phyloP scores from a whole-genome alignment of 2,329 filamentous ascomycete genomes.

The Fusarium hostae region DNA sequence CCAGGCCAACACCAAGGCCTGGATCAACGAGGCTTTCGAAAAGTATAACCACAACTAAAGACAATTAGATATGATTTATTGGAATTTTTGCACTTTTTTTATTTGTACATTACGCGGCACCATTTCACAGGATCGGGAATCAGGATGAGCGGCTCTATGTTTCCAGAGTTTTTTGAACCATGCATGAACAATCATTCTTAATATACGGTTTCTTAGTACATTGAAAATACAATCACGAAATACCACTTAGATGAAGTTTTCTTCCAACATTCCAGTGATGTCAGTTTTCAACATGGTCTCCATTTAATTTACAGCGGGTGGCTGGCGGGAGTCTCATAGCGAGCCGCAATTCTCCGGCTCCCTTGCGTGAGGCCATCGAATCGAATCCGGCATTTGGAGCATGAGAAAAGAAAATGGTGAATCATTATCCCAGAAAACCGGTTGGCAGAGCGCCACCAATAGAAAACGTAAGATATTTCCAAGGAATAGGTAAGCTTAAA shows the following conservation, averaged over 20 bases:
- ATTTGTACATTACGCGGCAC: constrained; percentile 26
- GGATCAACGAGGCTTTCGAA: constrained; percentile 32
- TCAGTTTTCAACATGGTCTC: not conserved
- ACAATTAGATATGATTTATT: constrained; percentile 25
- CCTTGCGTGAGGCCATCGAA: constrained; percentile 3
- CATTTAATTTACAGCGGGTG: constrained; percentile 6
- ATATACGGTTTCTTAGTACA: constrained; percentile 30
- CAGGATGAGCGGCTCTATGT: constrained; percentile 37
- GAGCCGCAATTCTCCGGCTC: constrained; percentile 7
- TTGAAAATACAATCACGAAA: constrained; percentile 18
- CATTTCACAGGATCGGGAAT: constrained; percentile 38
- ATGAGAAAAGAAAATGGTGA: not conserved
- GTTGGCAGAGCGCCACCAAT: not conserved
- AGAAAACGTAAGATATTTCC: not conserved
- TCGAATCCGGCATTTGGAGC: not conserved
- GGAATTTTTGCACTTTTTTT: constrained; percentile 17
- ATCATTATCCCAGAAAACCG: not conserved
- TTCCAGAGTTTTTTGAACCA: constrained; percentile 24
- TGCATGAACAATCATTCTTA: constrained; percentile 34
- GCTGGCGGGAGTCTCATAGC: constrained; percentile 22
- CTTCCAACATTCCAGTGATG: constrained; percentile 21
- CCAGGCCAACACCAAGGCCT: constrained; percentile 33
- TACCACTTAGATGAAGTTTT: constrained; percentile 6
- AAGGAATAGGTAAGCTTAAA: constrained; percentile 10
- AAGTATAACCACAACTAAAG: constrained; percentile 17